These are phyloP conservation scores for Phytophthora sp. DNA, from an alignment of 352 stramenopile genomes.

Conservation along the genomic window DNA sequence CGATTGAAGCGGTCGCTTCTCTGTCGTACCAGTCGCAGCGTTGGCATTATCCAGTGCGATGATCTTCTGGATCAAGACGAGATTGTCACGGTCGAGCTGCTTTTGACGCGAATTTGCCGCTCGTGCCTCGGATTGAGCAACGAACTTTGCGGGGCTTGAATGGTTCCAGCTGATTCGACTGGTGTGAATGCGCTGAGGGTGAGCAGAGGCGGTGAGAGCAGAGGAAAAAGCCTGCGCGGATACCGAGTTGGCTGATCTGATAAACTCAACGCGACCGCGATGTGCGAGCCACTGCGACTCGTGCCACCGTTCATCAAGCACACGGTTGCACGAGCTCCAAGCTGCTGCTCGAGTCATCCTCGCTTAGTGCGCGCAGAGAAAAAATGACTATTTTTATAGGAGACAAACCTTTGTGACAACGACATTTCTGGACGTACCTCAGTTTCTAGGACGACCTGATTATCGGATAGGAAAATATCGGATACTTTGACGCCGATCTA, in stretches of 20 bases:
- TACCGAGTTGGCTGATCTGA: constrained; percentile 40
- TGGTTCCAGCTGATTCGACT: constrained; percentile 7
- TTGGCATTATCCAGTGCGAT: constrained; percentile 49
- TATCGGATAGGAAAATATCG: no score
- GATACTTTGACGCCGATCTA: no score
- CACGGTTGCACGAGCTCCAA: constrained; percentile 53
- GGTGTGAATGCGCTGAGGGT: constrained; percentile 37
- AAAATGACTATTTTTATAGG: constrained; percentile 24
- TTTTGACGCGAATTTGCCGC: constrained; percentile 55
- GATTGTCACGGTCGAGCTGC: constrained; percentile 64
- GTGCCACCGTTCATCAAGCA: constrained; percentile 53
- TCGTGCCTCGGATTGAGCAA: constrained; percentile 44
- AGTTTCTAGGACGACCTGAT: no score
- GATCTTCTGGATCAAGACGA: constrained; percentile 66
- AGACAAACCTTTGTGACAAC: no score
- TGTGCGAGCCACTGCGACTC: constrained; percentile 48
- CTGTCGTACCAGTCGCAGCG: constrained; percentile 12
- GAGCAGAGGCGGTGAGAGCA: constrained; percentile 28
- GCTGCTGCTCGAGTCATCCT: constrained; percentile 36
- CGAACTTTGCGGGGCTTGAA: constrained; percentile 26
- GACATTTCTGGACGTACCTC: no score
- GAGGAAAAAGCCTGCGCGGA: constrained; percentile 32
- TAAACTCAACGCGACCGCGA: constrained; percentile 53
- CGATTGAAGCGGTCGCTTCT: constrained; percentile 12
- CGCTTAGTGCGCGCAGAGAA: neutral